Evolutionary conservation across 345 rosid species (phyloP).

Genomic region (Salix viminalis): DNA sequence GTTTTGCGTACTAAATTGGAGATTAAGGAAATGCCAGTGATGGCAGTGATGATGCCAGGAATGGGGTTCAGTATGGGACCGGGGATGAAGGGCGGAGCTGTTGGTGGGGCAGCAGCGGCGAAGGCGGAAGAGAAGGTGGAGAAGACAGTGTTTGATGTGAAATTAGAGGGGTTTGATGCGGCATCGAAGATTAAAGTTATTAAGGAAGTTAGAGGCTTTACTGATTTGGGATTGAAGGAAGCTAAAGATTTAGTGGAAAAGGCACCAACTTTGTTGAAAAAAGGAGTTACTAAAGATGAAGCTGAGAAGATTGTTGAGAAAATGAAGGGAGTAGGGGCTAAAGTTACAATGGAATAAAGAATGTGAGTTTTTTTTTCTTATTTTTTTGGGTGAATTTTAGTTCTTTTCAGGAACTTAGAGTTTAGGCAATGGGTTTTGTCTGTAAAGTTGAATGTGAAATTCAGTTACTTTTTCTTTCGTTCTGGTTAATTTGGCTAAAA

Average conservation of each 20-base stretch:
- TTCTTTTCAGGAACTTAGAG: neutral
- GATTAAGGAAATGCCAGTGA: conserved; percentile 63
- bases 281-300: conserved; percentile 85
- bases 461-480: neutral
- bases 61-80: conserved; percentile 50
- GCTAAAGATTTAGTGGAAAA: conserved; percentile 98
- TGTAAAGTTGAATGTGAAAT: neutral
- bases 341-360: conserved; percentile 70
- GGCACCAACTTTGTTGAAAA: conserved; percentile 74
- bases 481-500: neutral
- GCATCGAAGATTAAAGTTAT: conserved; percentile 81
- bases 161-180: conserved; percentile 75
- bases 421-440: neutral
- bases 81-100: conserved; percentile 14
- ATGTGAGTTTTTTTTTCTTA: conserved; percentile 4
- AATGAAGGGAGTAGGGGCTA: conserved; percentile 83
- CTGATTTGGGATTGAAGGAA: conserved; percentile 84
- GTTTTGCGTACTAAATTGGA: conserved; percentile 56
- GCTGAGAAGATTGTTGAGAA: conserved; percentile 77
- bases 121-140: conserved; percentile 48
- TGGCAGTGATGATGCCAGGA: conserved; percentile 95
- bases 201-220: conserved; percentile 81
- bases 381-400: neutral
- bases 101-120: conserved; percentile 39
- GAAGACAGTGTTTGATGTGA: conserved; percentile 70